phyloP scores from a whole-genome alignment of 805 yeast genomes.

The Hyphopichia homilentoma region DNA sequence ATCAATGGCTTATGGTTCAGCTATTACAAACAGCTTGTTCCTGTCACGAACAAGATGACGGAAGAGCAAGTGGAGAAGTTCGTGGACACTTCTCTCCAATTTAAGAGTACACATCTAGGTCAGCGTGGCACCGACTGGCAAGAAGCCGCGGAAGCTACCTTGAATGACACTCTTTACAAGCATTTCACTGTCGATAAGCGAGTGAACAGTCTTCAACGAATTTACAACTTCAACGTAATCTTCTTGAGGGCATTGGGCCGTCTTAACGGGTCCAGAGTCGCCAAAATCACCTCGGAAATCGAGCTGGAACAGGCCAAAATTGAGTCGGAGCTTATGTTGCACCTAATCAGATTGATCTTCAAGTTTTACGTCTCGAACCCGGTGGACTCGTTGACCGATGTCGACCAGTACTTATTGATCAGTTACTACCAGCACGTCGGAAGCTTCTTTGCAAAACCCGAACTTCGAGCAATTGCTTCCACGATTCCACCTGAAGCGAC shows the following conservation, averaged over 20 bases:
- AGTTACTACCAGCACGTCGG: not conserved
- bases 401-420: not conserved
- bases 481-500: slow-evolving; percentile 15
- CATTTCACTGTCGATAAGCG: slow-evolving; percentile 15
- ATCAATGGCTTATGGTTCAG: slow-evolving; percentile 20
- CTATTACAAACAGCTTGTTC: too few relatives aligned
- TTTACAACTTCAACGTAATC: slow-evolving; percentile 18
- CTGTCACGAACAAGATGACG: too few relatives aligned
- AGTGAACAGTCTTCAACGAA: slow-evolving; percentile 17
- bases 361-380: slow-evolving; percentile 1
- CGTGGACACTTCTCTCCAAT: too few relatives aligned
- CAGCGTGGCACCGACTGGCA: too few relatives aligned
- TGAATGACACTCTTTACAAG: too few relatives aligned
- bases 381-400: not conserved
- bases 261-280: slow-evolving; percentile 3
- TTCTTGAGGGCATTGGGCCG: slow-evolving; percentile 13
- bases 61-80: too few relatives aligned
- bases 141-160: slow-evolving; percentile 19
- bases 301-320: slow-evolving; percentile 17
- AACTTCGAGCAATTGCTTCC: too few relatives aligned
- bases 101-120: too few relatives aligned
- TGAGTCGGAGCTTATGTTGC: slow-evolving; percentile 11
- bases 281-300: slow-evolving; percentile 3
- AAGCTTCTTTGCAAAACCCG: slow-evolving; percentile 2
- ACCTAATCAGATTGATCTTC: slow-evolving; percentile 17